Percentiles rank a stretch among this genome's conserved stretches.
Conservation (phyloP, 345 rosid species). For the Cardamine chenopodiifolia region DNA sequence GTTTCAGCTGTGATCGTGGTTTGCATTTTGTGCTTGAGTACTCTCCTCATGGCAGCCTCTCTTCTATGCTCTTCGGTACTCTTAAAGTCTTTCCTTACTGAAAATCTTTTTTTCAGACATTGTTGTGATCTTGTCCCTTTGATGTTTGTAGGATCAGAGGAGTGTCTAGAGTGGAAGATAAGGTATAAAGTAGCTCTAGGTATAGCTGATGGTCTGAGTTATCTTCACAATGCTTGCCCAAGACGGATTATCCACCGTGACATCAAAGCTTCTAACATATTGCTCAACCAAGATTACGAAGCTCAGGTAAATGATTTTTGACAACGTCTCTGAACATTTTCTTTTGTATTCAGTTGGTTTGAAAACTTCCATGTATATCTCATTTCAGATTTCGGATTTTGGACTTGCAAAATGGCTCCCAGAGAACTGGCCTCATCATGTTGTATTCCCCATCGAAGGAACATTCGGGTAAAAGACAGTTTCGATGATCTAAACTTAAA, state of each 20-base stretch:
- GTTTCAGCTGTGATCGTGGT: constrained; percentile 77
- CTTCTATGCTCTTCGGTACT: constrained; percentile 68
- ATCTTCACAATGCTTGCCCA: constrained; percentile 79
- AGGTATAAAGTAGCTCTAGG: constrained; percentile 79
- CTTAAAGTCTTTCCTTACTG: neutral
- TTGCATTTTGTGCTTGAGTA: constrained; percentile 86
- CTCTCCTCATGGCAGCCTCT: constrained; percentile 80
- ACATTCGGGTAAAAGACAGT: constrained; percentile 72
- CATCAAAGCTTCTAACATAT: constrained; percentile 88
- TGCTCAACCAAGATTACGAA: constrained; percentile 66
- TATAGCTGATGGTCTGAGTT: constrained; percentile 75
- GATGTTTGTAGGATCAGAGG: constrained; percentile 53
- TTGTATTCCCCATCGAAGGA: constrained; percentile 86
- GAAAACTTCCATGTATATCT: neutral
- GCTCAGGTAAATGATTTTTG: constrained; percentile 59
- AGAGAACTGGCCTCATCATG: constrained; percentile 84
- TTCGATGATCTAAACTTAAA: neutral
- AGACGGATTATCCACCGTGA: constrained; percentile 92
- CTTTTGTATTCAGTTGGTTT: neutral
- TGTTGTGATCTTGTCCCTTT: constrained; percentile 12
- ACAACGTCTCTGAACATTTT: constrained; percentile 3
- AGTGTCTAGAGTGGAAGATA: constrained; percentile 67
- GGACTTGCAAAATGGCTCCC: constrained; percentile 99
- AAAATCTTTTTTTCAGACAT: neutral
- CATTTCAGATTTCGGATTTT: constrained; percentile 63